Evolutionary conservation across 768 basidiomycete species (phyloP), one percentile per base, ranked within the genome.

Genomic region (Agaricus blazei): DNA sequence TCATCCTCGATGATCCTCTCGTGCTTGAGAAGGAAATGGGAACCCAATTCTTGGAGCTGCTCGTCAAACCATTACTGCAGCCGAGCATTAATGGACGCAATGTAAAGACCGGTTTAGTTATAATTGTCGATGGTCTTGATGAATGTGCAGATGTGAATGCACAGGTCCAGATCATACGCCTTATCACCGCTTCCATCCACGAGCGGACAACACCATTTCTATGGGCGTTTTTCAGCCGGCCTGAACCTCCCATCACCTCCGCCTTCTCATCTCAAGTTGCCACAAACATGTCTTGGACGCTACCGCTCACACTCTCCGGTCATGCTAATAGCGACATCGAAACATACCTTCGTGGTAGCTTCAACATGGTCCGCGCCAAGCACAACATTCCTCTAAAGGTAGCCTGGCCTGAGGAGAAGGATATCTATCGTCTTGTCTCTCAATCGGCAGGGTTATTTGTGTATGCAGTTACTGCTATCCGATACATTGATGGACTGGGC

Each of bases 111-210:
- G 31, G 9, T 26, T 8, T 15, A 61, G 68, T 31, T 14, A 37
- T 37, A 7, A 37, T 44, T 40, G n/a, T 52, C 14, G 68, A 70
- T 51, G 68, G 65, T 3, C 56, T 70, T 3, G 68, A 70, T 29
- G 67, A 67, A 50, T 66, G 67, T 26, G 19, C 19, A 19, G 57
- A 27, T 0, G 9, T 36, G 3, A 34, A 52, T 11, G 28, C 48
- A 0, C 66, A 65, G 27, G 36, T n/a, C 12, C 28, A 51, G 8
- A 50, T 68, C 26, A 54, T 68, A 3, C 19, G 42, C 1, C n/a
- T 51, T 8, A 54, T 66, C 19, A 41, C 14, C 1, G 27, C 28
- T 4, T 47, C 52, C 3, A 24, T 61, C 4, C 23, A 46, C 8
- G 2, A 23, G 3, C 37, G 31, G 6, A 42, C 42, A 2, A 50